Percentiles rank a stretch among this genome's conserved stretches.
phyloP scores from a whole-genome alignment of 2,329 filamentous ascomycete species.

The Fusarium sp. region DNA sequence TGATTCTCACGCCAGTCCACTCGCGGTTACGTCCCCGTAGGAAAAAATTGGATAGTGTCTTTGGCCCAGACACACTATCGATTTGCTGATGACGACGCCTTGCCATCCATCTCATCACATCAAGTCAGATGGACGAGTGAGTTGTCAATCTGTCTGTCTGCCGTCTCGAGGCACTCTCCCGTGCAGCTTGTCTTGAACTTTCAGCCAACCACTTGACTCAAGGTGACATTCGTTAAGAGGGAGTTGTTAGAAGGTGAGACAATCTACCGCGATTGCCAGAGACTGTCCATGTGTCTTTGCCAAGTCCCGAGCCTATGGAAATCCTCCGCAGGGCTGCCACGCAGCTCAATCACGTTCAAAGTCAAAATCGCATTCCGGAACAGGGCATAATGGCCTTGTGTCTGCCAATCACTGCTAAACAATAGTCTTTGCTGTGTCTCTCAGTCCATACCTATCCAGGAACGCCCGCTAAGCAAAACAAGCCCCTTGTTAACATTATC shows the following conservation, averaged over 20 bases:
- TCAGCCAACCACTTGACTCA: constrained; percentile 19
- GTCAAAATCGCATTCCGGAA: constrained; percentile 38
- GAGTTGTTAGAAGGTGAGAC: constrained; percentile 28
- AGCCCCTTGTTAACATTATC: constrained; percentile 11
- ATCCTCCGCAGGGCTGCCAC: constrained; percentile 13
- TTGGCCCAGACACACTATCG: constrained; percentile 9
- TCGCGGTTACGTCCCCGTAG: background rate
- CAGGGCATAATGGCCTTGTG: constrained; percentile 21
- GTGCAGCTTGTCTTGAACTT: background rate
- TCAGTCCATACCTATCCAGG: constrained; percentile 21
- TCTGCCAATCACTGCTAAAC: constrained; percentile 17
- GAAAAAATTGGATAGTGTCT: constrained; percentile 8
- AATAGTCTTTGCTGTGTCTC: constrained; percentile 17
- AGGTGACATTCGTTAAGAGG: constrained; percentile 16
- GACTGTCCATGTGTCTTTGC: constrained; percentile 1
- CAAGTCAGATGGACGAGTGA: constrained; percentile 11
- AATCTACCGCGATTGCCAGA: background rate
- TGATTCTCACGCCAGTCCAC: constrained; percentile 10
- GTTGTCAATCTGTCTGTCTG: background rate
- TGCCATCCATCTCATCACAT: background rate
- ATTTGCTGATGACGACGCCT: constrained; percentile 9
- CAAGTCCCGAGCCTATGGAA: constrained; percentile 8
- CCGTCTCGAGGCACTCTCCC: background rate
- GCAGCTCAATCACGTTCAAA: constrained; percentile 10
- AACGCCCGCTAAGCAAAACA: constrained; percentile 25